phyloP scores from a whole-genome alignment of 179 eudicot species.

The Silene noctiflora region DNA sequence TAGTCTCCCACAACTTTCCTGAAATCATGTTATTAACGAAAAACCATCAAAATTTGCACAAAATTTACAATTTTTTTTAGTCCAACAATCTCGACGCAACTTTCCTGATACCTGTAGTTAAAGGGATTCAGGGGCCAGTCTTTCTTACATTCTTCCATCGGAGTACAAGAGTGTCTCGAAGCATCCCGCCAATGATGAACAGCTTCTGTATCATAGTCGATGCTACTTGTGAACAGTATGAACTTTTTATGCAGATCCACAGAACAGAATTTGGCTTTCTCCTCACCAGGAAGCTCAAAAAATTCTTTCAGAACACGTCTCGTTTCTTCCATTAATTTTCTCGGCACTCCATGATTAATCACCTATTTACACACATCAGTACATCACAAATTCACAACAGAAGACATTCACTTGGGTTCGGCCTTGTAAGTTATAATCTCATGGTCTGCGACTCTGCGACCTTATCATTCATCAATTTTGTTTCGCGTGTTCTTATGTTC shows the following conservation, averaged over 20 bases:
- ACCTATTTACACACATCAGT: constrained; percentile 13
- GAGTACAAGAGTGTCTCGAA: constrained; percentile 31
- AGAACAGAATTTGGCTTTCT: constrained; percentile 18
- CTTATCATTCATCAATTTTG: no score
- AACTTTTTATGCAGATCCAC: not conserved
- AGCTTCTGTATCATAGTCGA: constrained; percentile 25
- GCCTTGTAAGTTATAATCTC: no score
- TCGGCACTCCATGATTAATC: constrained; percentile 37
- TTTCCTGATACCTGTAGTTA: constrained; percentile 13
- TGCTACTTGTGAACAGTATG: constrained; percentile 31
- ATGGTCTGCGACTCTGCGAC: no score
- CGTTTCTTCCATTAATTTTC: constrained; percentile 1
- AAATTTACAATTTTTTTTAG: no score
- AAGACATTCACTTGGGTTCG: not conserved
- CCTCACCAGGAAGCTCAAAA: constrained; percentile 23
- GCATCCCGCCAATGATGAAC: constrained; percentile 42
- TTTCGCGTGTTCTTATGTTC: no score
- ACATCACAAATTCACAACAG: no score
- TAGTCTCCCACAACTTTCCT: constrained; percentile 18
- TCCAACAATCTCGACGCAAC: no score
- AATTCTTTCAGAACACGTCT: constrained; percentile 22
- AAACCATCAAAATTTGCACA: not conserved
- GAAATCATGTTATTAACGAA: not conserved
- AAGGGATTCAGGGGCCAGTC: constrained; percentile 44
- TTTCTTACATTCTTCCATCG: constrained; percentile 34